Evolutionary conservation across 805 yeast species (phyloP).

Genomic region (Barnettozyma botsteinii): DNA sequence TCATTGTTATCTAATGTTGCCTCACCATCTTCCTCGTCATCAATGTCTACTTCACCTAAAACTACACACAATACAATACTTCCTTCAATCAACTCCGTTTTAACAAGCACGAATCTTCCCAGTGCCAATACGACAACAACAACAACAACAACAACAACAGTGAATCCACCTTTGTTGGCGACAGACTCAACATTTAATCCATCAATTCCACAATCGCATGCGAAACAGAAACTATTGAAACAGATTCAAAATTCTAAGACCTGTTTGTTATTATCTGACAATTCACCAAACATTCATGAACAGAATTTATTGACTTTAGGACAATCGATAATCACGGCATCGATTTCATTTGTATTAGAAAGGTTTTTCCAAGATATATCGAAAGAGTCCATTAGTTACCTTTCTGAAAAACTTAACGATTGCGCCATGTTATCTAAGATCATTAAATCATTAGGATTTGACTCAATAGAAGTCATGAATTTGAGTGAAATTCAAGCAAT

Average conservation of each 20-base stretch:
- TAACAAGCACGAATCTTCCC: slow-evolving; percentile 4
- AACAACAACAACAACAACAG: background rate
- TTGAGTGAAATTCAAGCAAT: slow-evolving; percentile 48
- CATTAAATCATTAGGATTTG: slow-evolving; percentile 32
- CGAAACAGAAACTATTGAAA: slow-evolving; percentile 34
- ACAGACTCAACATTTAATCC: slow-evolving; percentile 8
- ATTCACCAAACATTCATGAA: slow-evolving; percentile 22
- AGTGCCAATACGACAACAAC: slow-evolving; percentile 3
- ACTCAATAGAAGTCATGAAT: slow-evolving; percentile 20
- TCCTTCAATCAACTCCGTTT: slow-evolving; percentile 7
- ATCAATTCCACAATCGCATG: slow-evolving; percentile 9
- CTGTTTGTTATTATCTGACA: slow-evolving; percentile 43
- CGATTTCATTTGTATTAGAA: slow-evolving; percentile 59
- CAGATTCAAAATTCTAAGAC: slow-evolving; percentile 58
- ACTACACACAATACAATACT: slow-evolving; percentile 2
- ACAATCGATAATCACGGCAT: slow-evolving; percentile 44
- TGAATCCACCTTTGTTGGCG: slow-evolving; percentile 3
- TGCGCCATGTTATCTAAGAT: slow-evolving; percentile 31
- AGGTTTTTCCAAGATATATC: slow-evolving; percentile 51
- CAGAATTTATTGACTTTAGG: slow-evolving; percentile 56
- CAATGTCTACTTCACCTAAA: slow-evolving; percentile 4
- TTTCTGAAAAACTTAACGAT: slow-evolving; percentile 39
- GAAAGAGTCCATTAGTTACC: slow-evolving; percentile 48
- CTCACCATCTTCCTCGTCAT: background rate
- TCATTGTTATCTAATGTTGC: background rate